A percentile compares a stretch with the other conserved stretches of the same genome.
These are phyloP conservation scores for Chytridiales sp. DNA, from an alignment of 371 early-diverging fungal genomes.

Conservation along the genomic window DNA sequence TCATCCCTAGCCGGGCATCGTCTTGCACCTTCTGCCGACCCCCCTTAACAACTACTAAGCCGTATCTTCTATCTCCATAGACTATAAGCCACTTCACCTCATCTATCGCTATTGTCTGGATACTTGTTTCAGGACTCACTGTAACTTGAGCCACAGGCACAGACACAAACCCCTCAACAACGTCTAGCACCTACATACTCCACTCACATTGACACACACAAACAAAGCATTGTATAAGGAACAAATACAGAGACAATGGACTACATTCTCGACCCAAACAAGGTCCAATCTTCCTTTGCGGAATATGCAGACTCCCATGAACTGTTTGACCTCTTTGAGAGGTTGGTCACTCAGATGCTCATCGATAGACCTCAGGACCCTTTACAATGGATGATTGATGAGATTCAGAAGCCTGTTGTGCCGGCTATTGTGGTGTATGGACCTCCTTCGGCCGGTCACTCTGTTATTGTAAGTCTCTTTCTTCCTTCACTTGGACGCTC, in stretches of 20 bases:
- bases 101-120: no score
- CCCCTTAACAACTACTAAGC: no score
- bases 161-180: no score
- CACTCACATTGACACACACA: no score
- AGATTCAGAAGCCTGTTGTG: slow-evolving; percentile 33
- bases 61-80: no score
- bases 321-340: slow-evolving; percentile 45
- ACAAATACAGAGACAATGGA: slow-evolving; percentile 22
- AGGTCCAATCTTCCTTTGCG: slow-evolving; percentile 36
- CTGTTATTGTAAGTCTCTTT: slow-evolving; percentile 25
- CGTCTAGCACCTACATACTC: no score
- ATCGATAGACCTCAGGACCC: slow-evolving; percentile 45
- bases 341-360: slow-evolving; percentile 31
- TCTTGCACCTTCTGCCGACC: no score
- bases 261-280: slow-evolving; percentile 33
- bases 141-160: no score
- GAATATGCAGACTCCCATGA: slow-evolving; percentile 50
- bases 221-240: no score
- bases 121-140: no score
- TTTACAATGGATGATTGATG: slow-evolving; percentile 45
- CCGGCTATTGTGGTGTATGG: slow-evolving; percentile 33
- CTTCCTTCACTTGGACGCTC: not conserved
- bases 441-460: slow-evolving; percentile 38
- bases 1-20: no score
- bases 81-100: no score